Conservation (phyloP, 1,139 yeast genomes). For the Candida buenavistaensis region DNA sequence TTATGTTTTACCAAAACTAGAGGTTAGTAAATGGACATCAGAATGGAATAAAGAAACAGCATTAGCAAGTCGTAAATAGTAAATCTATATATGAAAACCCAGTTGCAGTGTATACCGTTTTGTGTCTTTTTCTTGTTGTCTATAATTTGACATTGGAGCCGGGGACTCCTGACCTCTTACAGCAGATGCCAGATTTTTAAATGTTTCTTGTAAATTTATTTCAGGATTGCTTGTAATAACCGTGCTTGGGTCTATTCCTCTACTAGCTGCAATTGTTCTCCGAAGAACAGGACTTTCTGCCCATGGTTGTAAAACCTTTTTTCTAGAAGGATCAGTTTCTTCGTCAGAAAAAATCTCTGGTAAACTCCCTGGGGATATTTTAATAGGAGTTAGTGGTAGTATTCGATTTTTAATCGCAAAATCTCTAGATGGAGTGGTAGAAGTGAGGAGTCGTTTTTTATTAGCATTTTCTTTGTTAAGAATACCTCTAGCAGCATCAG, state of each 20-base stretch:
- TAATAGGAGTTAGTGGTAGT: constrained; percentile 12
- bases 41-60: constrained; percentile 70
- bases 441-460: constrained; percentile 4
- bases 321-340: constrained; percentile 51
- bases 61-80: constrained; percentile 43
- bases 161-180: constrained; percentile 63
- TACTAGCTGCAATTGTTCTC: constrained; percentile 54
- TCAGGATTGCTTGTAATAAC: constrained; percentile 81
- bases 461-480: constrained; percentile 7
- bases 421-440: constrained; percentile 6
- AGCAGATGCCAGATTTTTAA: constrained; percentile 48
- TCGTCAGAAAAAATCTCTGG: constrained; percentile 57
- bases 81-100: constrained; percentile 39
- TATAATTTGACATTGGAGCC: constrained; percentile 34
- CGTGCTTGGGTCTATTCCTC: constrained; percentile 62
- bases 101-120: constrained; percentile 49
- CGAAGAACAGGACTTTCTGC: constrained; percentile 67
- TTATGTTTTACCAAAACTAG: constrained; percentile 76
- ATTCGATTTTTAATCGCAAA: constrained; percentile 2
- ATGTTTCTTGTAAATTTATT: constrained; percentile 67
- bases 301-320: constrained; percentile 61
- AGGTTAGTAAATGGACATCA: constrained; percentile 63
- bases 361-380: constrained; percentile 23
- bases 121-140: constrained; percentile 42
- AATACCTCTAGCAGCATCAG: constrained; percentile 37